These are phyloP conservation scores for Irineochytrium annulatum DNA, from an alignment of 192 early-diverging fungal species.

Conservation along the genomic window DNA sequence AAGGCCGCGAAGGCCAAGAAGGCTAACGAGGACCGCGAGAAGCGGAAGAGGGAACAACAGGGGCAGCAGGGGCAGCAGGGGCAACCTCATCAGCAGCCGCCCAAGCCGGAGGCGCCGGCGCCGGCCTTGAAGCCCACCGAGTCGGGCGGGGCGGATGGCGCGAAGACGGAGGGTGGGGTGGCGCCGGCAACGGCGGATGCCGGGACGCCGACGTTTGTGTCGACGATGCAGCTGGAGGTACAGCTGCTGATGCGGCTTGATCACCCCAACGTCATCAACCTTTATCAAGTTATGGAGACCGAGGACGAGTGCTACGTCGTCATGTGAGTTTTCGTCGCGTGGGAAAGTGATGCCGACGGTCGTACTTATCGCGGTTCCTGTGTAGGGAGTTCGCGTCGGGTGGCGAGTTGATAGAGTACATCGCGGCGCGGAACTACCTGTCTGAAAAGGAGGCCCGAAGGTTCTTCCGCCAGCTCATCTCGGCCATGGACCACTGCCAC, in stretches of 20 bases:
- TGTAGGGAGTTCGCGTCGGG: slow-evolving; percentile 59
- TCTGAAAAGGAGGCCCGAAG: slow-evolving; percentile 50
- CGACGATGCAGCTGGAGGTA: slow-evolving; percentile 51
- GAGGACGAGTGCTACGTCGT: slow-evolving; percentile 61
- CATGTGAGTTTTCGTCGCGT: slow-evolving; percentile 55
- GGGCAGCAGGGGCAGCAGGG: slow-evolving; percentile 21
- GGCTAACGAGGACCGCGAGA: slow-evolving; percentile 42
- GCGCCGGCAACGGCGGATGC: background rate
- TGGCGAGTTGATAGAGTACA: slow-evolving; percentile 59
- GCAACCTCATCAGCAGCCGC: slow-evolving; percentile 11
- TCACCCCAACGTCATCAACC: slow-evolving; percentile 59
- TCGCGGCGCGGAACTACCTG: slow-evolving; percentile 44
- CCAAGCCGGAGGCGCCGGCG: background rate
- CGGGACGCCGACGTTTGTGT: slow-evolving; percentile 29
- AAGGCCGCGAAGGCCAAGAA: slow-evolving; percentile 48
- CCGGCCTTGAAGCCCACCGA: background rate
- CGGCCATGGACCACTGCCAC: slow-evolving; percentile 63
- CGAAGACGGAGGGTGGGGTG: background rate
- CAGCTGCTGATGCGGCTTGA: slow-evolving; percentile 58
- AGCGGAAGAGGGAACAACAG: slow-evolving; percentile 17
- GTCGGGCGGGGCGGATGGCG: background rate
- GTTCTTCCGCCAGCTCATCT: slow-evolving; percentile 58
- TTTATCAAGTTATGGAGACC: slow-evolving; percentile 59
- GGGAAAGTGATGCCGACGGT: too few relatives aligned
- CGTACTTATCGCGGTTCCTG: background rate